Base-by-base conservation (phyloP, 805 yeast genomes). In the Wickerhamiella sorbophila region DNA sequence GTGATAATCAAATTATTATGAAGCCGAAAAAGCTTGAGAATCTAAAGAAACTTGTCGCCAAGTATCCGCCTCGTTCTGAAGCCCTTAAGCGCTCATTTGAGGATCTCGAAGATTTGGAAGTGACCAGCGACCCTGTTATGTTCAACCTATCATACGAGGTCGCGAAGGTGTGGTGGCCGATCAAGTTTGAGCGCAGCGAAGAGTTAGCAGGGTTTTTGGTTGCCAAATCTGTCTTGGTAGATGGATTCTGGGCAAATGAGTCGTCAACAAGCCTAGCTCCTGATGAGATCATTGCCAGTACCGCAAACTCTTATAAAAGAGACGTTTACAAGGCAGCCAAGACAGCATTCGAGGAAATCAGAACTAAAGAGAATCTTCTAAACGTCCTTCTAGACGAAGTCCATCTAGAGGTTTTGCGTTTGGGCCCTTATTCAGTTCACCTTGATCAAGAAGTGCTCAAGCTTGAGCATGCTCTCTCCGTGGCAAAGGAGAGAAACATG, bases 401-500 rank as follows among this genome's bases (percentile, higher is more conserved):
- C 16, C 61, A 55, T 24, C 52, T 57, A 26, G 66, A 61, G 38
- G 50, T 60, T 8, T 47, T 51, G 19, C 61, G 57, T 22, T 48
- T 62, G 10, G 63, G 63, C 5, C 53, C 62, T 15, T 44, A 58
- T 26, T 50, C 48, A 21, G 56, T 54, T 24, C 49, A 58, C 3
- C 56, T 58, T 14, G 52, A 51, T 17, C 51, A 44, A 17, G 66
- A 62, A 43, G 48, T 59, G 17, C 37, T 33, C 14, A 54, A 61
- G 10, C 49, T 62, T 14, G 55, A 56, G 34, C 52, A 52, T 10
- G 66, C 60, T 5, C 54, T 50, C 41, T 34, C 48, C 9, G 51
- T 56, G 15, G 59, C 61, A 20, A 40, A 54, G 8, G 65, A 62
- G 32, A 65, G 59, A 43, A 61, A 62, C 37, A 60, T 56, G 40